Evolutionary conservation across 257 asterid species (phyloP).

Genomic region (Solanum virginianum): DNA sequence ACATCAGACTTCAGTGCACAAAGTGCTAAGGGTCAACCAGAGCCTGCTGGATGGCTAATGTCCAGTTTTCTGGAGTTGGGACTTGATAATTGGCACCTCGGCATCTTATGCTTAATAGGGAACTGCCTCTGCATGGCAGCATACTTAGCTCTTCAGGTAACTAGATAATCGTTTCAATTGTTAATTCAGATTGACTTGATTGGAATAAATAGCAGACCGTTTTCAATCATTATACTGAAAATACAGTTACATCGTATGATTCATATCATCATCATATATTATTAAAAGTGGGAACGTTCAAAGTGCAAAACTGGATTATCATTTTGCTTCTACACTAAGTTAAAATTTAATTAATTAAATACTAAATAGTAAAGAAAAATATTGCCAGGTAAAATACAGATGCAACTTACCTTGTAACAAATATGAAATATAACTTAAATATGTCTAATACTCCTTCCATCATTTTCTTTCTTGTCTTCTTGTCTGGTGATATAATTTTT

Average conservation of each 20-base stretch:
- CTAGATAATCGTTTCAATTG: not conserved
- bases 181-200: not conserved
- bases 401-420: not conserved
- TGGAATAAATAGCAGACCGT: not conserved
- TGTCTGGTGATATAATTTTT: not conserved
- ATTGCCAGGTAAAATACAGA: not conserved
- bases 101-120: conserved; percentile 81
- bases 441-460: not conserved
- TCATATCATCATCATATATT: too few species aligned
- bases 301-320: too few species aligned
- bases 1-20: conserved; percentile 39
- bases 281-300: too few species aligned
- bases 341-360: too few species aligned
- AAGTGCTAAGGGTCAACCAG: conserved; percentile 78
- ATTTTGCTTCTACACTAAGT: too few species aligned
- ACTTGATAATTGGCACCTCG: conserved; percentile 77
- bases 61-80: conserved; percentile 55
- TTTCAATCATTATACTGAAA: not conserved
- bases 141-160: conserved; percentile 85
- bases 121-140: conserved; percentile 96
- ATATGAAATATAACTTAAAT: not conserved
- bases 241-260: too few species aligned
- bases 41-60: conserved; percentile 66
- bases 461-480: not conserved
- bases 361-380: not conserved